phyloP scores from a whole-genome alignment of 345 rosid genomes.

The Pseudoturritis turrita region DNA sequence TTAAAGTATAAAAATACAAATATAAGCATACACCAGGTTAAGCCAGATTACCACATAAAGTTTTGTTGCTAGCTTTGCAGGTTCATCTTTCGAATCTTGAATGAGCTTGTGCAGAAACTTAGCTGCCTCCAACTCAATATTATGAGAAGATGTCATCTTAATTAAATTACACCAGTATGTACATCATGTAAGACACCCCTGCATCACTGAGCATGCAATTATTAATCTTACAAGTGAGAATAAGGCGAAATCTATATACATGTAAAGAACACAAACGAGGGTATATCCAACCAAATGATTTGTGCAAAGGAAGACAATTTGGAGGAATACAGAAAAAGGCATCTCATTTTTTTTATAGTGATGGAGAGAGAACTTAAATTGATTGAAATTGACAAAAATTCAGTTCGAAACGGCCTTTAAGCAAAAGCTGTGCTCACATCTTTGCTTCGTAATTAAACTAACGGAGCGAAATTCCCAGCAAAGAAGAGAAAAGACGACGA shows the following conservation, averaged over 20 bases:
- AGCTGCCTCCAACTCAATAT: constrained; percentile 97
- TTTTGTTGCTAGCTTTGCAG: constrained; percentile 87
- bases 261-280: neutral
- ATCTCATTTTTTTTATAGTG: neutral
- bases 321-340: neutral
- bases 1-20: neutral
- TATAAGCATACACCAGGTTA: constrained; percentile 5
- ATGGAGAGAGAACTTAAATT: neutral
- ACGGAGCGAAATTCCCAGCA: neutral
- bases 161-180: neutral
- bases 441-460: neutral
- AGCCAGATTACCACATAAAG: constrained; percentile 66
- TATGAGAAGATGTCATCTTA: constrained; percentile 65
- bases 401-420: neutral
- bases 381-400: neutral
- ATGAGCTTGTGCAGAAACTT: constrained; percentile 97
- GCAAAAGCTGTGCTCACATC: neutral
- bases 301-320: neutral
- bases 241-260: neutral
- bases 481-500: neutral
- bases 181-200: constrained; percentile 23
- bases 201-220: constrained; percentile 13
- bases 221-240: neutral
- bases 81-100: constrained; percentile 97
- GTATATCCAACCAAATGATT: neutral